Percentiles rank a stretch among this genome's conserved stretches.
Evolutionary conservation across 1,284 basidiomycete genomes (phyloP).

Genomic region (Agaricales sp.): DNA sequence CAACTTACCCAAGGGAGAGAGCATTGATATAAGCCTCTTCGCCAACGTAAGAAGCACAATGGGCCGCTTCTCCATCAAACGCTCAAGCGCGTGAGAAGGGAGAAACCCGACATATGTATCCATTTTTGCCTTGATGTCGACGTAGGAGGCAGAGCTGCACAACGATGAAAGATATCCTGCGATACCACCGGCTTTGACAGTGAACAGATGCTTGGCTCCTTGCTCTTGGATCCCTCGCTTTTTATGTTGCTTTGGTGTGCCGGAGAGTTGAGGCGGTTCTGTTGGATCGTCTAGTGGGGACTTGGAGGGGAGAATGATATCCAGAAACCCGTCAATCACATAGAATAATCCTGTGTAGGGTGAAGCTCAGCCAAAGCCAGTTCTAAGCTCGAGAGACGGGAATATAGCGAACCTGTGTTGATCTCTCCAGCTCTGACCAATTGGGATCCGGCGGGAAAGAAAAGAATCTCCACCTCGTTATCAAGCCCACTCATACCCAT

Average conservation of each 20-base stretch:
- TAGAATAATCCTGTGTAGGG: constrained; percentile 75
- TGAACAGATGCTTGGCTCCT: constrained; percentile 58
- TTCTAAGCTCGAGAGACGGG: background rate
- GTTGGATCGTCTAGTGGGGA: constrained; percentile 20
- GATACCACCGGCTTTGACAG: constrained; percentile 95
- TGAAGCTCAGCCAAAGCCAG: constrained; percentile 3
- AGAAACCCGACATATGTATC: constrained; percentile 96
- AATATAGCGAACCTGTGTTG: constrained; percentile 54
- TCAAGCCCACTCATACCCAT: constrained; percentile 73
- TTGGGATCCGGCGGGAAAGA: constrained; percentile 80
- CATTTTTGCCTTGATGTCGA: constrained; percentile 94
- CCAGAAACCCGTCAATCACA: constrained; percentile 95
- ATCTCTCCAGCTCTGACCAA: constrained; percentile 87
- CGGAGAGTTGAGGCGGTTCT: constrained; percentile 14
- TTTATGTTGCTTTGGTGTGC: constrained; percentile 4
- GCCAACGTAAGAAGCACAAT: constrained; percentile 96
- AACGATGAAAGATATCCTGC: constrained; percentile 96
- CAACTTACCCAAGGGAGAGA: constrained; percentile 80
- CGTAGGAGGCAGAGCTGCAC: constrained; percentile 87
- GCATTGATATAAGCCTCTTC: constrained; percentile 87
- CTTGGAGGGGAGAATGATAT: constrained; percentile 68
- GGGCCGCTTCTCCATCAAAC: constrained; percentile 86
- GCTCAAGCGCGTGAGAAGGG: constrained; percentile 81
- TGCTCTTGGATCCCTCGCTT: constrained; percentile 12
- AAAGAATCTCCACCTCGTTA: constrained; percentile 94